These are phyloP conservation scores for Fusarium duplospermum DNA, from an alignment of 2,329 filamentous ascomycete genomes.

Conservation along the genomic window DNA sequence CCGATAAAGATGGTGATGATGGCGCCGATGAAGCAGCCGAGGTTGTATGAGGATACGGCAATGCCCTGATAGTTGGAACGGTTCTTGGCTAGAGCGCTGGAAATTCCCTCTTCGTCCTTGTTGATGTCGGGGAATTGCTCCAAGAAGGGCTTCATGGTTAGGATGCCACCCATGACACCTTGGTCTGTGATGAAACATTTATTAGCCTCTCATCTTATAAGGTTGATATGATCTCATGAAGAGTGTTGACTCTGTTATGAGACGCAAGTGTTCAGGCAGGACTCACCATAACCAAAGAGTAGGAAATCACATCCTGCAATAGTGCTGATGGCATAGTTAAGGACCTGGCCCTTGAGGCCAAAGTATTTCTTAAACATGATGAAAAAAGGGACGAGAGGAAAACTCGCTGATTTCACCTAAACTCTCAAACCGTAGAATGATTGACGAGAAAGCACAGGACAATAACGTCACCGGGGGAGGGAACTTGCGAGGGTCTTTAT, in stretches of 20 bases:
- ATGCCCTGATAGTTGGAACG: conserved; percentile 67
- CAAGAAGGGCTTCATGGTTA: conserved; percentile 73
- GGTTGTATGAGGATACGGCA: conserved; percentile 66
- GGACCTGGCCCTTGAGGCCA: conserved; percentile 72
- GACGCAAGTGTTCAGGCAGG: neutral
- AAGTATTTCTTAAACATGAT: conserved; percentile 62
- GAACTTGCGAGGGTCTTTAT: conserved; percentile 25
- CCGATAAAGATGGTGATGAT: conserved; percentile 75
- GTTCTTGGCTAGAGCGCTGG: conserved; percentile 48
- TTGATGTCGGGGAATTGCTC: conserved; percentile 66
- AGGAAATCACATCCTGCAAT: conserved; percentile 80
- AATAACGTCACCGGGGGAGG: conserved; percentile 4
- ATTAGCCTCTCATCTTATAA: neutral
- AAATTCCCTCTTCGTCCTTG: conserved; percentile 54
- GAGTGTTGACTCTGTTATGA: neutral
- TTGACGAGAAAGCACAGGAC: neutral
- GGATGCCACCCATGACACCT: conserved; percentile 79
- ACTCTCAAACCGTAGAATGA: neutral
- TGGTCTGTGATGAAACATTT: conserved; percentile 64
- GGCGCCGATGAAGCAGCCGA: conserved; percentile 73
- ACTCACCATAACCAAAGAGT: conserved; percentile 67
- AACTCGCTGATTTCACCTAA: conserved; percentile 4
- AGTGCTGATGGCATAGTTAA: conserved; percentile 77
- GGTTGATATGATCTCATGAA: neutral
- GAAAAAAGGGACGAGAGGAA: neutral